Conservation (phyloP, 1,139 yeast genomes). For the Pichia sp. region DNA sequence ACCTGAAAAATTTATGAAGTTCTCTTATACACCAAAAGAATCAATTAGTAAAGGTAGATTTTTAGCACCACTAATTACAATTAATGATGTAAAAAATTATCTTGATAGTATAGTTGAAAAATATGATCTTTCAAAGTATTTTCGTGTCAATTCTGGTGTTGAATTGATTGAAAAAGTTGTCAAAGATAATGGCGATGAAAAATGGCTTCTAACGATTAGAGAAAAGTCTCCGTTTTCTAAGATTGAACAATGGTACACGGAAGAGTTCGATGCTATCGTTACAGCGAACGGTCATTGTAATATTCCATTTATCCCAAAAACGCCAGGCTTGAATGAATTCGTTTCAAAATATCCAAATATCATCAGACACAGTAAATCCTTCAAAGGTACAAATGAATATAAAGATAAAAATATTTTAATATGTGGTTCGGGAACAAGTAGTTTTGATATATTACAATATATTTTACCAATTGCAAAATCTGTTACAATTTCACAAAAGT, state of each 20-base stretch:
- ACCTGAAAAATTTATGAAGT: conserved; percentile 40
- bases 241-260: conserved; percentile 30
- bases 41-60: conserved; percentile 10
- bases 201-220: conserved; percentile 17
- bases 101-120: conserved; percentile 29
- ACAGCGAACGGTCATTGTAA: conserved; percentile 45
- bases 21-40: conserved; percentile 28
- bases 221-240: conserved; percentile 14
- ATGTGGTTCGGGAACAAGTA: conserved; percentile 47
- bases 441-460: conserved; percentile 48
- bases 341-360: conserved; percentile 33
- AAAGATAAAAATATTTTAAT: conserved; percentile 36
- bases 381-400: conserved; percentile 33
- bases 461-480: conserved; percentile 31
- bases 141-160: conserved; percentile 34
- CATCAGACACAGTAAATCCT: conserved; percentile 31
- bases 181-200: conserved; percentile 4
- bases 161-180: conserved; percentile 32
- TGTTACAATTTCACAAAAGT: conserved; percentile 17
- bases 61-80: conserved; percentile 29
- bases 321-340: conserved; percentile 38
- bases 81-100: conserved; percentile 29
- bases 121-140: conserved; percentile 31
- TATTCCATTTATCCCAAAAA: conserved; percentile 41
- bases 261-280: conserved; percentile 38